Evolutionary conservation across 345 rosid genomes (phyloP), one percentile per base, ranked within the genome.

Genomic region (Raphanus raphanistrum): DNA sequence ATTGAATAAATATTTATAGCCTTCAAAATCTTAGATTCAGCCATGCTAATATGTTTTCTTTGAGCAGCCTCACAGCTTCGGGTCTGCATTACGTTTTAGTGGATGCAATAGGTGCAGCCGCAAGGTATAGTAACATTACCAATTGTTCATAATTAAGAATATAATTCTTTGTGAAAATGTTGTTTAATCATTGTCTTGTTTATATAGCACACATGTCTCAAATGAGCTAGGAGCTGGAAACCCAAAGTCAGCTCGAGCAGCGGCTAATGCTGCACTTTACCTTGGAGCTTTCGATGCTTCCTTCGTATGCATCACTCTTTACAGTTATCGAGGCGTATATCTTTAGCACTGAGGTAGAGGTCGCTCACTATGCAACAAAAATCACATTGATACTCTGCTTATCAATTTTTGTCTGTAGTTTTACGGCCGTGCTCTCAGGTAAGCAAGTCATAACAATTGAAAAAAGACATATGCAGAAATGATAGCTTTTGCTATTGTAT

Each of bases 221-320:
- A 89, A 86, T 55, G 85, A 80, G 75, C 45, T 84, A 54, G 88
- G 91, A 35, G 87, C 87, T 8, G 91, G 88, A 50, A 74, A 74
- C 29, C 86, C 85, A 50, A 69, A 45, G 63, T 82, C 79, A 63
- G 91, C 90, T 62, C 74, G 63, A 11, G 38, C 83, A 4, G 82
- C 83, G 0, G 79, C 86, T 8, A 31, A 70, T 5, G 76, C 79
- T 6, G 77, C 72, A 0, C 8, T 80, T 21, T 65, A 48, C 72
- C 70, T 85, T 6, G 64, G 79, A 0, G 15, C 59, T 12, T 15
- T 33, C 2, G 90, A 85, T 70, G 84, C 77, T 11, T 15, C 70
- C 6, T 12, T 85, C n/a, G 78, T 72, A 50, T 66, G 71, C 79
- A 57, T 26, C n/a, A 38, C 72, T 64, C 81, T 88, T 9, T 82